A percentile compares a stretch with the other conserved stretches of the same genome.
Conservation (phyloP, 805 yeast genomes). For the Hemisphaericaspora nanyangensis region DNA sequence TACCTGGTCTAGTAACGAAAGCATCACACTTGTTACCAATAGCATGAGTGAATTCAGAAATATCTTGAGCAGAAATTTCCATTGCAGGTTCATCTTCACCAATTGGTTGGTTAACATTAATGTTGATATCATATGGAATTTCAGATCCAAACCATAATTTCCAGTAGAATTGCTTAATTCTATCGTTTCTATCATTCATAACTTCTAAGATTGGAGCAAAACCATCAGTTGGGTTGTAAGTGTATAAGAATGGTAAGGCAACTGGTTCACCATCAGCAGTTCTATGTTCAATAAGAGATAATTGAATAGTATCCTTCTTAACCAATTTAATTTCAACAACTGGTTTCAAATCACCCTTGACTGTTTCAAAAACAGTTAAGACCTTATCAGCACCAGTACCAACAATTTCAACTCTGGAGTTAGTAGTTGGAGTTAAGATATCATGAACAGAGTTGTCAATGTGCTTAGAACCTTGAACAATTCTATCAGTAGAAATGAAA, state of each 20-base stretch:
- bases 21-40: constrained; percentile 97
- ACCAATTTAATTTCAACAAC: constrained; percentile 60
- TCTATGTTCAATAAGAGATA: constrained; percentile 82
- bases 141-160: constrained; percentile 83
- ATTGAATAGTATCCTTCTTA: constrained; percentile 52
- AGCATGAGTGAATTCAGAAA: constrained; percentile 92
- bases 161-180: constrained; percentile 98
- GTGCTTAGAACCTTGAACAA: constrained; percentile 83
- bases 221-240: constrained; percentile 81
- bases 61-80: constrained; percentile 68
- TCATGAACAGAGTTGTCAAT: constrained; percentile 75
- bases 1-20: constrained; percentile 83
- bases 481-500: constrained; percentile 68
- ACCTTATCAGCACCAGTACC: constrained; percentile 47
- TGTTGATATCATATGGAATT: constrained; percentile 59
- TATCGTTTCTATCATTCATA: constrained; percentile 83
- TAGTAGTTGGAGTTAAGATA: constrained; percentile 69
- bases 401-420: constrained; percentile 59
- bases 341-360: constrained; percentile 66
- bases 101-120: constrained; percentile 68
- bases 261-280: constrained; percentile 73
- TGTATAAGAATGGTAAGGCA: constrained; percentile 73
- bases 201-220: constrained; percentile 92
- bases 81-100: constrained; percentile 66
- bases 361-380: constrained; percentile 63